Evolutionary conservation across 306 rosid genomes (phyloP), one percentile per base, ranked within the genome.

Genomic region (Psophocarpus tetragonolobus): DNA sequence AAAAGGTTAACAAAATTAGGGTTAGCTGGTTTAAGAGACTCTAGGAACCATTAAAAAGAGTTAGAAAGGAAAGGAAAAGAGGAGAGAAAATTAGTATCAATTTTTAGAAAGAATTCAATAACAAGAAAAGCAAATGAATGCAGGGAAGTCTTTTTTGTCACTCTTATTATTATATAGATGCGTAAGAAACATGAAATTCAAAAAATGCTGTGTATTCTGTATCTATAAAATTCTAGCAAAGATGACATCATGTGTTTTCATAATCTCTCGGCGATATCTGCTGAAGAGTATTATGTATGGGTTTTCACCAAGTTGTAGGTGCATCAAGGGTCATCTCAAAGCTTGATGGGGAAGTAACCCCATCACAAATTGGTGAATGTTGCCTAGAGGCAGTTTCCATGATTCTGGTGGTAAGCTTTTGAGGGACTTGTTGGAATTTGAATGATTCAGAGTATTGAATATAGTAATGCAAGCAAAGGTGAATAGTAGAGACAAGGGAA

Each of bases 361-460:
- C 3, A n/a, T n/a, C n/a, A 56, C 17, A 11, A 56, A 56, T 58
- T 58, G 65, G 20, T 27, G 70, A 64, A 64, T 36, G 2, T 64
- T 64, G 30, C 70, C 70, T 36, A 64, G 48, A 9, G 70, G 48
- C 8, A 64, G 18, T 38, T 64, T 64, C 48, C 69, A 33, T 63
- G 69, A 47, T 3, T 29, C 70, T 9, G 30, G 70, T 18, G 70
- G 48, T 12, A 64, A 10, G 47, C 4, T 36, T 64, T 64, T 33
- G 6, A 30, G 39, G 68, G 68, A 30, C 5, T 29, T 61, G 13
- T 60, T 6, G 8, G n/a, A 38, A 1, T 35, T 33, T 63, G 67
- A 30, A 14, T 20, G 41, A 0, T 30, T 60, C 5, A 14, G 1
- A 60, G 23, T 15, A 21, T 27, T 15, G 23, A 61, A 61, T 42